phyloP scores from a whole-genome alignment of 202 grass and related monocot genomes.

The Musa balbisiana region DNA sequence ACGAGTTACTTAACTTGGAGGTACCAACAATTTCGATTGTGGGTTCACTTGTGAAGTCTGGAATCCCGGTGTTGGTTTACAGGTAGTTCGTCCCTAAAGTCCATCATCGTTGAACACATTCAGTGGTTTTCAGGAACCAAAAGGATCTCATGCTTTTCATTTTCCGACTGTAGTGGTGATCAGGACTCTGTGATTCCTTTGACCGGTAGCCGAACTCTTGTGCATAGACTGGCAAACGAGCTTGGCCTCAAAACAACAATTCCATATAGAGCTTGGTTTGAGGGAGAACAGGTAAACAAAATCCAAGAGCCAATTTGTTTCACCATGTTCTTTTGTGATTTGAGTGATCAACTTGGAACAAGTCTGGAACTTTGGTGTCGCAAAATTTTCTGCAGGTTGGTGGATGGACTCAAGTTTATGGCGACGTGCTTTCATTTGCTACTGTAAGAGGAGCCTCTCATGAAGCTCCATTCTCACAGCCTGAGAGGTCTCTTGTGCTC shows the following conservation, averaged over 20 bases:
- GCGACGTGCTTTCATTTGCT: conserved; percentile 57
- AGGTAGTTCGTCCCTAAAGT: conserved; percentile 25
- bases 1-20: conserved; percentile 64
- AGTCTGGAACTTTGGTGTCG: background rate
- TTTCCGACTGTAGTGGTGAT: conserved; percentile 33
- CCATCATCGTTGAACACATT: background rate
- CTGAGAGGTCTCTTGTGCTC: conserved; percentile 69
- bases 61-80: conserved; percentile 73
- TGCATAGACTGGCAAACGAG: conserved; percentile 47
- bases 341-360: background rate
- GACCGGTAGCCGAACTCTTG: conserved; percentile 72
- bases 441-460: conserved; percentile 73
- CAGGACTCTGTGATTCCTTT: conserved; percentile 91
- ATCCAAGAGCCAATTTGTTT: background rate
- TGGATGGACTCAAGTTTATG: conserved; percentile 83
- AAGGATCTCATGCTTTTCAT: background rate
- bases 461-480: conserved; percentile 93
- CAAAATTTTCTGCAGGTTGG: conserved; percentile 43
- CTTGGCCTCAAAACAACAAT: conserved; percentile 53
- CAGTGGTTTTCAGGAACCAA: background rate
- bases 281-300: conserved; percentile 59
- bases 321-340: background rate
- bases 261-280: conserved; percentile 82
- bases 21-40: conserved; percentile 67
- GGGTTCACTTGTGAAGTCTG: conserved; percentile 48